Evolutionary conservation across 1,139 yeast genomes (phyloP).

Genomic region (Yamadazyma kanchanaburiensis): DNA sequence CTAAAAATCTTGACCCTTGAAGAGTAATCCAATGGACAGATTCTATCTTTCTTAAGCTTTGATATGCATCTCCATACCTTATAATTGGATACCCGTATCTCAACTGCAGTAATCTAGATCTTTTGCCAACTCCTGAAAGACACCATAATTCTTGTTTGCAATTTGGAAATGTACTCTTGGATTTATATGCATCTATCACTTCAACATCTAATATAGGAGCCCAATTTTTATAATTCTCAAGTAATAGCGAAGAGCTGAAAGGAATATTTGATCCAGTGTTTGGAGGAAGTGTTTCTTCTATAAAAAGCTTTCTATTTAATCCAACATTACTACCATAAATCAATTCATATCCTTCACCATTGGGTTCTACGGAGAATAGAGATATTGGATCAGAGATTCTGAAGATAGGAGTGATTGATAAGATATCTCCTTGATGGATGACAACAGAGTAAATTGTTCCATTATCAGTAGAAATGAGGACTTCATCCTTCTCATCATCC

Average conservation of each 20-base stretch:
- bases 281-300: constrained; percentile 12
- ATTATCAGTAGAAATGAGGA: constrained; percentile 37
- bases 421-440: constrained; percentile 11
- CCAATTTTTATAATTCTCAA: constrained; percentile 41
- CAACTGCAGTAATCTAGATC: constrained; percentile 37
- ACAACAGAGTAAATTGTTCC: constrained; percentile 38
- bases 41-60: constrained; percentile 25
- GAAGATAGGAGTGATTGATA: constrained; percentile 18
- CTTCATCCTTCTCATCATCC: constrained; percentile 24
- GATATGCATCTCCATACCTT: constrained; percentile 24
- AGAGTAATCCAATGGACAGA: constrained; percentile 16
- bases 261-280: constrained; percentile 9
- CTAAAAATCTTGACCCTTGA: constrained; percentile 19
- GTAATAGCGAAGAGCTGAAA: constrained; percentile 11
- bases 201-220: constrained; percentile 45
- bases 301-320: constrained; percentile 25
- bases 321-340: constrained; percentile 35
- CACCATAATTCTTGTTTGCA: constrained; percentile 45
- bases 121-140: constrained; percentile 39
- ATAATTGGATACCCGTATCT: constrained; percentile 35
- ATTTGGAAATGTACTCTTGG: constrained; percentile 16
- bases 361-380: constrained; percentile 26
- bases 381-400: constrained; percentile 32
- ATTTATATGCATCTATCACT: constrained; percentile 26
- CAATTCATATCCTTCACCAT: constrained; percentile 18